phyloP scores from a whole-genome alignment of 768 basidiomycete species.

The Lentinula guzmanii region DNA sequence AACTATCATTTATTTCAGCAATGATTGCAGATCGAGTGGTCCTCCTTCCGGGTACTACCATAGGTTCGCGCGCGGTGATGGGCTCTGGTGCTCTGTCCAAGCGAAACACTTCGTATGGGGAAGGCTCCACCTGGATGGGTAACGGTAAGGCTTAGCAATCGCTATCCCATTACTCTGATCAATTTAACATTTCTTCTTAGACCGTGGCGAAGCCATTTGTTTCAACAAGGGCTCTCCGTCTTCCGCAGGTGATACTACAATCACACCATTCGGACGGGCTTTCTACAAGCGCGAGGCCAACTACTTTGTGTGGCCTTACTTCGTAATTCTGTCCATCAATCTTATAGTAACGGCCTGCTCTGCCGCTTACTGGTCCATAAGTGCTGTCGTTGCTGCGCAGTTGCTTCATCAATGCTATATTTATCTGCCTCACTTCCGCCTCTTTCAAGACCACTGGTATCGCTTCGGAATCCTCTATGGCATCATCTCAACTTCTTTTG shows the following conservation, averaged over 20 bases:
- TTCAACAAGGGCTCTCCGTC: conserved; percentile 21
- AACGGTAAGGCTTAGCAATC: conserved; percentile 23
- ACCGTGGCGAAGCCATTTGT: conserved; percentile 34
- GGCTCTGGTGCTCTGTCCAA: conserved; percentile 42
- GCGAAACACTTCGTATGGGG: conserved; percentile 31
- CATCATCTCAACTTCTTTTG: conserved; percentile 31
- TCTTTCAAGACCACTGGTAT: conserved; percentile 32
- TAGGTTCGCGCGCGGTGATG: conserved; percentile 37
- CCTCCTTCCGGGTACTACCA: conserved; percentile 33
- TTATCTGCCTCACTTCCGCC: conserved; percentile 21
- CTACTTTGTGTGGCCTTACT: conserved; percentile 22
- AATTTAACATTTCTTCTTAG: conserved; percentile 11
- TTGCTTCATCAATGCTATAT: conserved; percentile 22
- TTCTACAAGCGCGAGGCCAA: conserved; percentile 21
- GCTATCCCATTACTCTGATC: neutral
- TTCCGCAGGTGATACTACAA: conserved; percentile 19
- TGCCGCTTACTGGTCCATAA: conserved; percentile 22
- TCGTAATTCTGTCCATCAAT: conserved; percentile 21
- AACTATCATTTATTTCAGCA: conserved; percentile 17
- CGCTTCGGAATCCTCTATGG: conserved; percentile 33
- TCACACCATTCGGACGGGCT: conserved; percentile 23
- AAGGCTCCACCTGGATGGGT: conserved; percentile 43
- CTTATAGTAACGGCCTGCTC: conserved; percentile 22
- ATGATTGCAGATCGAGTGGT: conserved; percentile 48
- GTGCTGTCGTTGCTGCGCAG: conserved; percentile 21